Conservation (phyloP, 768 basidiomycete species). For the Russula compacta region DNA sequence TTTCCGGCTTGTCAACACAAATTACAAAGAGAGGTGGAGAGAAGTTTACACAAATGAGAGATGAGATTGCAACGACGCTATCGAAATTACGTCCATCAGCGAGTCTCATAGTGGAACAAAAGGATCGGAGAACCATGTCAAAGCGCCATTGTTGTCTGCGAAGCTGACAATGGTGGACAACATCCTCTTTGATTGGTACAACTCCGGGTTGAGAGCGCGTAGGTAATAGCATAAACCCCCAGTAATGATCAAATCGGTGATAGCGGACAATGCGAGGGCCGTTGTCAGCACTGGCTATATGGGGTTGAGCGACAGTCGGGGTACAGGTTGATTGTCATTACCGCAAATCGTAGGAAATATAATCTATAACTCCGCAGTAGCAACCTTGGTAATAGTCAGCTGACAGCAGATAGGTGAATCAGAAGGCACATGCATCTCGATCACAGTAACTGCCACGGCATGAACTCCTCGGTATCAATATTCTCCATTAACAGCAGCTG, state of each 20-base stretch:
- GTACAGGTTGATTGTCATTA: not conserved
- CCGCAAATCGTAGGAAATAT: not conserved
- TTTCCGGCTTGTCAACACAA: not conserved
- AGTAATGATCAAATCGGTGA: slow-evolving; percentile 11
- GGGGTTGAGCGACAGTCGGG: not conserved
- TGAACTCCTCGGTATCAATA: not conserved
- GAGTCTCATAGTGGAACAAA: not conserved
- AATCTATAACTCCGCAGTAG: not conserved
- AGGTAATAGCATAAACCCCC: slow-evolving; percentile 12
- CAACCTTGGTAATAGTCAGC: not conserved
- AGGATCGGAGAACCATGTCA: slow-evolving; percentile 8
- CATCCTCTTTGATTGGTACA: slow-evolving; percentile 6
- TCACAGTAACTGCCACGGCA: not conserved
- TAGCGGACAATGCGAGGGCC: slow-evolving; percentile 4
- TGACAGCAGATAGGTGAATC: not conserved
- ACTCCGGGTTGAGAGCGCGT: slow-evolving; percentile 7
- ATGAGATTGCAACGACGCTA: slow-evolving; percentile 7
- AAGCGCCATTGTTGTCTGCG: slow-evolving; percentile 8
- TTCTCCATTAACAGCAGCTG: not conserved
- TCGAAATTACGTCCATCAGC: not conserved
- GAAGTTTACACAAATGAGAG: slow-evolving; percentile 2
- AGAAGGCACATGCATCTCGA: slow-evolving; percentile 1
- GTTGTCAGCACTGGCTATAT: slow-evolving; percentile 2
- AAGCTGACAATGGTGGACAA: slow-evolving; percentile 8
- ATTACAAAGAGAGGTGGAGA: not conserved